Conservation (phyloP, 1,139 yeast genomes). For the Yamadazyma atmosphaerica region DNA sequence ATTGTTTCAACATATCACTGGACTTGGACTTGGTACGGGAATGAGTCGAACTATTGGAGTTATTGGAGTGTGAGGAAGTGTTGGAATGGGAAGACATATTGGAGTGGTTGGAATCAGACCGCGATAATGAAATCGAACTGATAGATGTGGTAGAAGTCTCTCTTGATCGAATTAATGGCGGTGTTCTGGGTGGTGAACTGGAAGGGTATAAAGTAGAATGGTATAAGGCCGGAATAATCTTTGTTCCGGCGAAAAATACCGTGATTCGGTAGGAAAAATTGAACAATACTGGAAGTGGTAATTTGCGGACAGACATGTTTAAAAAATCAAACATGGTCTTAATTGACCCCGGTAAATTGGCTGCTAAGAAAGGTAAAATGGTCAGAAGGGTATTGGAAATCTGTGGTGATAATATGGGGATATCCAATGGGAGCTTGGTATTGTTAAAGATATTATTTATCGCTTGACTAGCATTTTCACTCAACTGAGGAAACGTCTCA, state of each 20-base stretch:
- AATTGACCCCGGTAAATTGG: conserved; percentile 57
- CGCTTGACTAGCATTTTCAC: conserved; percentile 49
- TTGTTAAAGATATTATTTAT: conserved; percentile 38
- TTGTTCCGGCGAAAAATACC: conserved; percentile 90
- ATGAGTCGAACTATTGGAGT: conserved; percentile 5
- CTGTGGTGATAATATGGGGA: conserved; percentile 38
- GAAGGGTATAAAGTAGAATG: conserved; percentile 38
- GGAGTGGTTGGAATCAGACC: conserved; percentile 10
- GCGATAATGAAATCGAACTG: conserved; percentile 11
- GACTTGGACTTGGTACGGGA: conserved; percentile 6
- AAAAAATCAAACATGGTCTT: conserved; percentile 72
- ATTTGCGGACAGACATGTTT: conserved; percentile 65
- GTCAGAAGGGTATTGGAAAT: conserved; percentile 39
- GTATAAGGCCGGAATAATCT: conserved; percentile 80
- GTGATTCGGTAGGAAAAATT: conserved; percentile 83
- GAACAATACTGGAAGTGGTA: conserved; percentile 78
- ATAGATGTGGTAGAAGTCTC: conserved; percentile 17
- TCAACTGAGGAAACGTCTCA: conserved; percentile 83
- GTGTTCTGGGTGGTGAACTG: conserved; percentile 36
- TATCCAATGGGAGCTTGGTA: conserved; percentile 41
- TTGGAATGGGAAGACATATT: conserved; percentile 7
- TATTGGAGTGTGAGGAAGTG: conserved; percentile 7
- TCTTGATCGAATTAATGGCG: conserved; percentile 17
- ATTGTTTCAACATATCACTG: conserved; percentile 6
- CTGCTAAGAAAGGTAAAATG: conserved; percentile 48